Evolutionary conservation across 2,329 filamentous ascomycete genomes (phyloP), one percentile per base, ranked within the genome.

Genomic region (Aspergillus sp.): DNA sequence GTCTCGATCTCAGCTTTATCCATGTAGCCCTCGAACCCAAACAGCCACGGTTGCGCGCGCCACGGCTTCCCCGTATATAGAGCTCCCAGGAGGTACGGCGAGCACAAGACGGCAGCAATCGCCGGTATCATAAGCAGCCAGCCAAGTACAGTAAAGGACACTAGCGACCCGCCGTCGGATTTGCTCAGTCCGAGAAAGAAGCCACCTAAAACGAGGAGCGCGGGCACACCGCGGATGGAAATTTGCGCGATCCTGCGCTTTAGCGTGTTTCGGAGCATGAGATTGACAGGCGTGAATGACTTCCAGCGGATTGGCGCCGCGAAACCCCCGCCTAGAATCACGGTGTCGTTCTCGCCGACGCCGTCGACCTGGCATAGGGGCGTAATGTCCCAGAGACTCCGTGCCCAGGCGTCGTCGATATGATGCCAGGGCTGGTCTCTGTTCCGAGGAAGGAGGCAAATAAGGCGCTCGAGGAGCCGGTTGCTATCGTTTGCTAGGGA

Each of bases 401-500:
- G 66, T 5, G 68, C 63, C 66, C 73, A 82, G 3, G 66, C 65
- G 55, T 82, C 80, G 6, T 72, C 65, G 51, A 77, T 74, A 2
- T 71, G 64, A 37, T 75, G 68, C 78, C 79, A 81, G 11, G 20
- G 15, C 11, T 52, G 48, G 42, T 70, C 61, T 3, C 64, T 66
- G 3, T 59, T 51, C 33, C 62, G 62, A 1, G 79, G 76, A 1
- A 77, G 63, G 2, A 79, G 66, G 62, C 78, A 80, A 11, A 81
- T 73, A 13, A 82, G 64, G 2, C 78, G 74, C 59, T 79, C 79
- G 1, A 82, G 71, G 2, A 81, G 71, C 17, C 68, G 66, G 37
- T 80, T 73, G 59, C 73, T 77, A 40, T 79, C 77, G 44, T 81
- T 80, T 9, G 75, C 74, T 0, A 81, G 67, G 12, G 77, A 80